Percentiles rank a stretch among this genome's conserved stretches.
Conservation (phyloP, 352 stramenopile genomes). For the Nothophytophthora sp. region DNA sequence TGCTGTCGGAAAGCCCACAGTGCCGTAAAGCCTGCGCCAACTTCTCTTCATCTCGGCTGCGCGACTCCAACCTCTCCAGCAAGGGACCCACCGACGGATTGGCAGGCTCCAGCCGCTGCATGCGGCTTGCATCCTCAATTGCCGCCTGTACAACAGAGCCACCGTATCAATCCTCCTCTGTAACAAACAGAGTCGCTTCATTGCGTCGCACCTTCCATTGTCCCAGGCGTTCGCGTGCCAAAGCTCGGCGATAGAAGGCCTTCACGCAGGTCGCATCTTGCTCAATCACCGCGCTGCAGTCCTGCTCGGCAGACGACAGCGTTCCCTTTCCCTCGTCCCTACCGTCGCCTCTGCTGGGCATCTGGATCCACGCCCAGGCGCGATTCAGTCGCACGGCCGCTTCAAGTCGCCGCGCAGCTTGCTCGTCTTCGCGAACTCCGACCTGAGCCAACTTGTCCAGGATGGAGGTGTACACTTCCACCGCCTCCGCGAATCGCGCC, state of each 20-base stretch:
- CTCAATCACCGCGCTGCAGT: constrained; percentile 72
- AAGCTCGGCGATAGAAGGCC: constrained; percentile 85
- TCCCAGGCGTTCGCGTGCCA: constrained; percentile 71
- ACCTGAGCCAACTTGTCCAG: constrained; percentile 15
- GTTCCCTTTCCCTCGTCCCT: neutral
- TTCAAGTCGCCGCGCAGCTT: constrained; percentile 30
- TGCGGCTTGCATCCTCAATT: constrained; percentile 21
- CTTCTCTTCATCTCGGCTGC: constrained; percentile 5
- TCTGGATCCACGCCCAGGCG: constrained; percentile 56
- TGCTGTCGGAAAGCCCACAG: constrained; percentile 1
- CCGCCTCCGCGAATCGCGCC: constrained; percentile 39
- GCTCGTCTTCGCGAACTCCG: neutral
- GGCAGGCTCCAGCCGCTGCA: constrained; percentile 37
- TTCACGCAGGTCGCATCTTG: constrained; percentile 86
- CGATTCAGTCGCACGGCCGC: constrained; percentile 66
- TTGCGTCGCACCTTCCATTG: constrained; percentile 41
- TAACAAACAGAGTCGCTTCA: neutral
- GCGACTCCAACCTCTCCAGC: constrained; percentile 17
- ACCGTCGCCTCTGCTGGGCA: constrained; percentile 10
- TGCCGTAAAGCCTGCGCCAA: constrained; percentile 7
- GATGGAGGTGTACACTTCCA: constrained; percentile 45
- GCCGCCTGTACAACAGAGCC: constrained; percentile 26
- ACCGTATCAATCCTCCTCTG: neutral
- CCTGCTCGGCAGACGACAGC: constrained; percentile 46
- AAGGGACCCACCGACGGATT: constrained; percentile 36